phyloP scores from a whole-genome alignment of 192 early-diverging fungal species.

The Coemansia sp. region DNA sequence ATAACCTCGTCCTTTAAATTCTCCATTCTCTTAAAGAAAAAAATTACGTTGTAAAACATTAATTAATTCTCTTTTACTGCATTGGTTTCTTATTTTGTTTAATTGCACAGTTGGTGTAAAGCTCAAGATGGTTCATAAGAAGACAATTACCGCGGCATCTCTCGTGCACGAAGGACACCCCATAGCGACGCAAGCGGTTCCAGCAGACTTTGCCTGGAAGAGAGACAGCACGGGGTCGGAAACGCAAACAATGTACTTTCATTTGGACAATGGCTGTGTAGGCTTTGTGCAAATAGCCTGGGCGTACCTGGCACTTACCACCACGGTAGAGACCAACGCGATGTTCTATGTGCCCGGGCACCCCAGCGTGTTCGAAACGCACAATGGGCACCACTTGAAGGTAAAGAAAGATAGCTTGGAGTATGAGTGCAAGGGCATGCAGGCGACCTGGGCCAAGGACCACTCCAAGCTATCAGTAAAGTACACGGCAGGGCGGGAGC shows the following conservation, averaged over 20 bases:
- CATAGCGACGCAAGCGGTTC: slow-evolving; percentile 50
- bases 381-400: slow-evolving; percentile 70
- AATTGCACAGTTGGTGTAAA: slow-evolving; percentile 8
- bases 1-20: not conserved
- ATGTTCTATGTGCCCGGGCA: slow-evolving; percentile 70
- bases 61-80: not conserved
- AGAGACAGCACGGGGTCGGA: slow-evolving; percentile 78
- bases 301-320: slow-evolving; percentile 71
- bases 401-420: slow-evolving; percentile 71
- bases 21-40: not conserved
- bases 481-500: slow-evolving; percentile 53
- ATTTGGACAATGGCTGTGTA: slow-evolving; percentile 68
- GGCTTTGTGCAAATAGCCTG: slow-evolving; percentile 90
- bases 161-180: slow-evolving; percentile 51
- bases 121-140: slow-evolving; percentile 39
- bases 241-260: slow-evolving; percentile 84
- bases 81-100: too few relatives aligned
- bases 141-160: slow-evolving; percentile 50
- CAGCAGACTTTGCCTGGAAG: slow-evolving; percentile 69
- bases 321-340: slow-evolving; percentile 72
- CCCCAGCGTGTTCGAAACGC: slow-evolving; percentile 62
- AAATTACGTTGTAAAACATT: not conserved
- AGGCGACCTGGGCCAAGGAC: slow-evolving; percentile 60
- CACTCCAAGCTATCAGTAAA: slow-evolving; percentile 36
- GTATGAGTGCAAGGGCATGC: slow-evolving; percentile 71